Base-by-base conservation (phyloP, 2,329 filamentous ascomycete genomes). In the Colletotrichum karsti region DNA sequence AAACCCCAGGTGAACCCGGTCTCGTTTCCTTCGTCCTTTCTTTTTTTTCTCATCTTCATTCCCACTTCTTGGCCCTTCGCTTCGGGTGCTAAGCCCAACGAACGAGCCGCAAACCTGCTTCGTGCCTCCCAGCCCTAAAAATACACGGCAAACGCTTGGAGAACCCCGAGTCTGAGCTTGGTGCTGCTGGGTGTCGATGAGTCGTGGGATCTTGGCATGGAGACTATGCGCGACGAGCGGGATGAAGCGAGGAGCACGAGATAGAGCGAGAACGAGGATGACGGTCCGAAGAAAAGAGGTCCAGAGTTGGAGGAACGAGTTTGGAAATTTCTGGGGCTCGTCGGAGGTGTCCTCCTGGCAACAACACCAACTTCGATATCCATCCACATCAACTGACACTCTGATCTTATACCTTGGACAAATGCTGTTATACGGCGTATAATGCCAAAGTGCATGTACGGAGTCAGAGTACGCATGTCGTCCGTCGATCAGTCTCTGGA, bases 331-430 rank as follows among this genome's bases (percentile, higher is more conserved):
- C 41, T 46, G 41, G 41, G 55, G 55, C 28, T 10, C n/a, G 41
- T 58, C 41, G 35, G 41, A 48, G 48, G 44, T 30, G 28, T 10
- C 22, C 24, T 12, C 41, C 22, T 22, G 8, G 41, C 30, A 58
- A 24, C 28, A 35, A 48, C 28, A 24, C 15, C 8, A 20, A 48
- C 39, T 33, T 13, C 22, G 20, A 18, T 20, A 9, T 46, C 13
- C 30, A 35, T 37, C 41, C 51, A 46, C 55, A 58, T 20, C 55
- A 33, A 48, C 55, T 58, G 41, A 58, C 57, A 60, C 57, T 51
- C 44, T 37, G 42, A 51, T 50, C 42, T 41, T 51, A 60, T 33
- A 50, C 44, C 44, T 60, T 41, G 30, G 20, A 24, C 55, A 15
- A 28, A 30, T 41, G 42, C 12, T n/a, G 24, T 60, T 60, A 60